A percentile compares a stretch with the other conserved stretches of the same genome.
Conservation (phyloP, 495 filamentous ascomycete genomes). For the Penicillium goetzii region DNA sequence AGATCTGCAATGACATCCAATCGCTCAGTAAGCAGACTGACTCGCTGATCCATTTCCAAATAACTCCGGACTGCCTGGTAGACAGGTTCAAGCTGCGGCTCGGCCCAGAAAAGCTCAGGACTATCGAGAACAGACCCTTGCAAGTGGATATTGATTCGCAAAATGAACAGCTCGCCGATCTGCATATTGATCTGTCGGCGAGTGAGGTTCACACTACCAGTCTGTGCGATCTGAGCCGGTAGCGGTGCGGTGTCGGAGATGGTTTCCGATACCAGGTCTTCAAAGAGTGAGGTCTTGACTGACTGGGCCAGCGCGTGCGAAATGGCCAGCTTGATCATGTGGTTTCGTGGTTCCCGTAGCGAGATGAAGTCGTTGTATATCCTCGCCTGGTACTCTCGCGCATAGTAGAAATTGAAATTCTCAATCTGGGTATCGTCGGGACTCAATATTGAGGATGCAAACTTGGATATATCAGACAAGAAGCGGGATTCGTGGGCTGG, state of each 20-base stretch:
- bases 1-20: conserved; percentile 94
- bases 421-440: conserved; percentile 91
- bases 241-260: conserved; percentile 89
- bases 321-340: conserved; percentile 97
- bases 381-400: conserved; percentile 90
- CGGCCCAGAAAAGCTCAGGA: conserved; percentile 97
- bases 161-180: conserved; percentile 95
- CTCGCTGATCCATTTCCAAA: conserved; percentile 95
- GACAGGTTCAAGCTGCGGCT: conserved; percentile 92
- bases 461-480: conserved; percentile 92
- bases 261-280: conserved; percentile 91
- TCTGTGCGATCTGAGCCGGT: conserved; percentile 85
- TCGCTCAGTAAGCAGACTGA: conserved; percentile 85
- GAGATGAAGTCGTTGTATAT: conserved; percentile 99
- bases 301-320: conserved; percentile 93
- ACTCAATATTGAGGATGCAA: conserved; percentile 85
- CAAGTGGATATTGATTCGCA: conserved; percentile 95
- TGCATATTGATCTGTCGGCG: conserved; percentile 95
- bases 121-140: conserved; percentile 97
- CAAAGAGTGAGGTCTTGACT: conserved; percentile 95
- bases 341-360: conserved; percentile 85
- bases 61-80: conserved; percentile 95
- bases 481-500: conserved; percentile 81
- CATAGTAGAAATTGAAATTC: conserved; percentile 99
- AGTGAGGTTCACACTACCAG: conserved; percentile 84